Evolutionary conservation across 352 stramenopile species (phyloP).

Genomic region (Globisporangium cederbergense): DNA sequence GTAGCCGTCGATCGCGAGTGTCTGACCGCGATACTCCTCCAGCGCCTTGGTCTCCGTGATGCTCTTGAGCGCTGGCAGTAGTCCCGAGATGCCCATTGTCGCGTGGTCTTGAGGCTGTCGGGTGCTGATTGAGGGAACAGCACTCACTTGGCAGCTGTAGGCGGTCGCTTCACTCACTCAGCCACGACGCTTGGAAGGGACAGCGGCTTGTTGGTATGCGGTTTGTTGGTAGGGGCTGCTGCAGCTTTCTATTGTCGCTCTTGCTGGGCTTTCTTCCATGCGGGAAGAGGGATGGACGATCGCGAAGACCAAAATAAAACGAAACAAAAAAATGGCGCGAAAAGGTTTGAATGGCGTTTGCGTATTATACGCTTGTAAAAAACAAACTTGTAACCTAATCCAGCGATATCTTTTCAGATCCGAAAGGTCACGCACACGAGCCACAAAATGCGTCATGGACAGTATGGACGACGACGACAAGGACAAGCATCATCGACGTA

Average conservation of each 20-base stretch:
- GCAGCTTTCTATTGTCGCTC: neutral
- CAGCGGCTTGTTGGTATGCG: neutral
- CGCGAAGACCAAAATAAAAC: conserved; percentile 18
- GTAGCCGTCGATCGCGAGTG: conserved; percentile 79
- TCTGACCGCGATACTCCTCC: conserved; percentile 53
- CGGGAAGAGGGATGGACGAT: conserved; percentile 21
- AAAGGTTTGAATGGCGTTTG: conserved; percentile 14
- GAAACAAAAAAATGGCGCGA: conserved; percentile 31
- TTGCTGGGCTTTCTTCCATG: neutral
- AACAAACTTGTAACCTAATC: neutral
- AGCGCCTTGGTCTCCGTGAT: conserved; percentile 64
- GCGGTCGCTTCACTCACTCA: neutral
- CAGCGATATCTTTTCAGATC: conserved; percentile 4
- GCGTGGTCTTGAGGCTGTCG: neutral
- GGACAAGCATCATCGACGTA: neutral
- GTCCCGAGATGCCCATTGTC: conserved; percentile 53
- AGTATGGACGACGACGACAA: neutral
- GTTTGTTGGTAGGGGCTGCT: neutral
- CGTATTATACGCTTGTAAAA: conserved; percentile 1
- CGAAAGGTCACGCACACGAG: conserved; percentile 1
- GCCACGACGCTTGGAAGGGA: neutral
- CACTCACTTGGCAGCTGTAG: no score
- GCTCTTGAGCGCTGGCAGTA: conserved; percentile 71
- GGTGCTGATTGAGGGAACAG: neutral
- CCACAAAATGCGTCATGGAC: neutral